Evolutionary conservation across 1,284 basidiomycete species (phyloP), one percentile per base, ranked within the genome.

Genomic region (Inonotus hispidus): DNA sequence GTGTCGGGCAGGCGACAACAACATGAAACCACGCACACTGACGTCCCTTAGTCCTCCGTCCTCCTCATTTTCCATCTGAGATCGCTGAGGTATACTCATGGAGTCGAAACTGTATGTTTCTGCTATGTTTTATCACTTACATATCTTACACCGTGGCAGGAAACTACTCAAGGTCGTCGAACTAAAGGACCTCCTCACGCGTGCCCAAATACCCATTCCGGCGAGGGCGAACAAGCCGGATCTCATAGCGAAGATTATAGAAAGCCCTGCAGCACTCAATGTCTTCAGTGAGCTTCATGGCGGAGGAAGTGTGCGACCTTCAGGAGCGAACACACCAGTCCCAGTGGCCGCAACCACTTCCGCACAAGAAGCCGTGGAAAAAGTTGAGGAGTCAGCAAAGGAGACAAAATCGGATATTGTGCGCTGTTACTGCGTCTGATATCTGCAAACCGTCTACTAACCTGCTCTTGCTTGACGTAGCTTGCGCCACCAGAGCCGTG

Each of bases 111-210:
- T 68, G 60, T 61, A 27, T 5, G 60, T 29, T 23, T 53, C 38
- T 32, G 5, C 32, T 10, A 11, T 10, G 1, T 10, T 10, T 53
- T 3, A 39, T 19, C 14, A 19, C 16, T 37, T 39, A 10, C 8
- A 16, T 19, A 16, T 16, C 58, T 60, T n/a, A 49, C 19, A 38
- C 19, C 2, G 37, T 27, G 7, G 16, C 68, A 79, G 77, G 23
- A 85, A 85, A 74, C 71, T 82, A 1, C 82, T 89, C 75, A 89
- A 87, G 72, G 87, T 90, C 70, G 78, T 79, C 38, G 87, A 89
- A 64, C 83, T 90, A 71, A 85, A 78, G 68, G 78, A 81, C 58
- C 79, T 89, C 65, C 81, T 88, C 66, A 57, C 77, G 55, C 77
- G 77, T 53, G 85, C 84, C 32, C 65, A 70, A 45, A 73, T 82